Evolutionary conservation across 768 basidiomycete genomes (phyloP), one percentile per base, ranked within the genome.

Genomic region (Sutorius australiensis): DNA sequence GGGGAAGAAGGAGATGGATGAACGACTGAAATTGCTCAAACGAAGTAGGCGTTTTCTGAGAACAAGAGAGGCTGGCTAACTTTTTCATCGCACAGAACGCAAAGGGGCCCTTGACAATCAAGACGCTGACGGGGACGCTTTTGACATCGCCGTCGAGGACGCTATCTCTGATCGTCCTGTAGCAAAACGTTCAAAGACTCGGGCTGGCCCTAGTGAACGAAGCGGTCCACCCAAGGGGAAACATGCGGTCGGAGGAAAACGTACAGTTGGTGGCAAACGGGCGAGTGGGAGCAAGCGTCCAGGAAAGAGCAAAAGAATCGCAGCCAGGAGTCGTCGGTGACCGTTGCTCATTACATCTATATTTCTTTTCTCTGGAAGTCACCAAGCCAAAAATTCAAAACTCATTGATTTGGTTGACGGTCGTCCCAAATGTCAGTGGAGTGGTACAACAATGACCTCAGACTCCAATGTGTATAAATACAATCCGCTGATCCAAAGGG

Each of bases 1-100:
- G 65, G 81, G 84, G 52, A 95, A 94, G 79, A 97, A 95, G 75
- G 90, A 92, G 31, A 87, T 95, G 80, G 87, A 88, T 53, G 92
- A 95, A 61, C 76, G 85, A 38, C 75, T 94, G 21, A 87, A 93
- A 64, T 83, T 84, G 7, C 80, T 98, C 57, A 97, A 98, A 74
- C 80, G 93, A 72, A 97, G 94, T 95, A 69, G 31, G 38, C 13
- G 5, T 16, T 9, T 27, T 33, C 7, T 4, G 12, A 24, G 7
- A 12, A 32, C 19, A 0, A 43, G 21, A 7, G 17, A 14, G 21
- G 17, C 51, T 31, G 30, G 24, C 50, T 57, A 6, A 61, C 21
- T 16, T 33, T 43, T 48, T 52, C 41, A 7, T 31, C 45, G 24
- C 40, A 13, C 41, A 95, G 93, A 95, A 78, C 83, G 89, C 61